A percentile compares a stretch with the other conserved stretches of the same genome.
These are phyloP conservation scores for Trichoderma sp. DNA, from an alignment of 2,329 filamentous ascomycete species.

Conservation along the genomic window DNA sequence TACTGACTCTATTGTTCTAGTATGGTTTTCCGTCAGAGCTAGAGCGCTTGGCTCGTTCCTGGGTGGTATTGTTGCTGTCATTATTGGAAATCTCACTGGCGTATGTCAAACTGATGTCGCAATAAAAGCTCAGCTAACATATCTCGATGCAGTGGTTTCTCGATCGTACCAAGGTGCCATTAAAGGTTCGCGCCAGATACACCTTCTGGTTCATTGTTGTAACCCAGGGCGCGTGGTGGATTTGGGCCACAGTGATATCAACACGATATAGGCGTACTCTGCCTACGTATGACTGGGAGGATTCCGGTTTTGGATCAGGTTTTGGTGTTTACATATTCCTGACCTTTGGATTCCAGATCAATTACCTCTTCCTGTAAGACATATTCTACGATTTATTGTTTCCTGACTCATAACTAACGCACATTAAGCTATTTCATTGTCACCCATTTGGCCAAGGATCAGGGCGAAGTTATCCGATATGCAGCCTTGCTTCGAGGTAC, in stretches of 20 bases:
- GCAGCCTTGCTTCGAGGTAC: slow-evolving; percentile 70
- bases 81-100: slow-evolving; percentile 67
- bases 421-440: slow-evolving; percentile 67
- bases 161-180: slow-evolving; percentile 58
- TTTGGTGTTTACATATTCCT: slow-evolving; percentile 72
- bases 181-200: slow-evolving; percentile 58
- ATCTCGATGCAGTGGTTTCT: slow-evolving; percentile 52
- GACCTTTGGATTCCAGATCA: slow-evolving; percentile 69
- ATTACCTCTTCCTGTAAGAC: slow-evolving; percentile 70
- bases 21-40: slow-evolving; percentile 72
- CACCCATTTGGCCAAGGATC: slow-evolving; percentile 62
- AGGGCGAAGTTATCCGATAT: slow-evolving; percentile 69
- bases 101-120: slow-evolving; percentile 39
- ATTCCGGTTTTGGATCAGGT: slow-evolving; percentile 64
- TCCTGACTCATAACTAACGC: not conserved
- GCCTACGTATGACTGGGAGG: slow-evolving; percentile 69
- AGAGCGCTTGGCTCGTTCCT: slow-evolving; percentile 73
- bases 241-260: slow-evolving; percentile 69
- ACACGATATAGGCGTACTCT: slow-evolving; percentile 60
- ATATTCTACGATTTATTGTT: not conserved
- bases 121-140: not conserved
- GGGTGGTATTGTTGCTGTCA: slow-evolving; percentile 68
- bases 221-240: slow-evolving; percentile 71
- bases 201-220: slow-evolving; percentile 59
- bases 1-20: slow-evolving; percentile 30